Conservation (phyloP, 495 filamentous ascomycete genomes). For the Hypoxylon lienhwacheense region DNA sequence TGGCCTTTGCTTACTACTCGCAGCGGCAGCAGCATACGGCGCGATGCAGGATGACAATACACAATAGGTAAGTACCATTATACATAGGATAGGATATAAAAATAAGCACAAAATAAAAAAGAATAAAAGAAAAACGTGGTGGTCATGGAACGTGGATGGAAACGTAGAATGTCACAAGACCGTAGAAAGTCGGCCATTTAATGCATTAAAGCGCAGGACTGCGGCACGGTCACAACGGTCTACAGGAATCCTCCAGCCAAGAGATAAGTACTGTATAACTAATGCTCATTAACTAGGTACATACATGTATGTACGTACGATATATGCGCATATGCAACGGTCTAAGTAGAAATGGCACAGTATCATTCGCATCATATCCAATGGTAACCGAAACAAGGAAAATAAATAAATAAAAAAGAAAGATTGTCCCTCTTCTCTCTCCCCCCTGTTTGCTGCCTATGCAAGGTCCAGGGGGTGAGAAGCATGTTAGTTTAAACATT, state of each 20-base stretch:
- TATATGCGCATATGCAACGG: conserved; percentile 30
- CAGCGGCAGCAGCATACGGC: no score
- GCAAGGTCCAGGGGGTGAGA: conserved; percentile 32
- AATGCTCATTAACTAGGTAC: conserved; percentile 14
- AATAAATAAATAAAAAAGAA: no score
- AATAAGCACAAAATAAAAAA: no score
- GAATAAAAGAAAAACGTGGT: no score
- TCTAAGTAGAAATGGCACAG: conserved; percentile 30
- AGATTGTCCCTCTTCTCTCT: no score
- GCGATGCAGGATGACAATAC: no score
- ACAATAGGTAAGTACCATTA: no score
- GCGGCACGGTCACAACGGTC: conserved; percentile 30
- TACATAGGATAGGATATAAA: no score
- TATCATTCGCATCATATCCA: conserved; percentile 26
- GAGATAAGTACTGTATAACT: background rate
- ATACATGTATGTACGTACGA: no score
- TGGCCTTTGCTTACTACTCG: no score
- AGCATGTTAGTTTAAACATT: conserved; percentile 19
- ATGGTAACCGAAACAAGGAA: conserved; percentile 35
- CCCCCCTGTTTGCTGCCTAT: conserved; percentile 35
- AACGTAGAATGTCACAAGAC: conserved; percentile 37
- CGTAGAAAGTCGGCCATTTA: conserved; percentile 37
- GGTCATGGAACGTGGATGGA: conserved; percentile 33
- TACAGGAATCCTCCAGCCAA: conserved; percentile 26
- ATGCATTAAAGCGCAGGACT: conserved; percentile 35